Evolutionary conservation across 2,329 filamentous ascomycete genomes (phyloP), one percentile per base, ranked within the genome.

Genomic region (Hypoxylon sp.): DNA sequence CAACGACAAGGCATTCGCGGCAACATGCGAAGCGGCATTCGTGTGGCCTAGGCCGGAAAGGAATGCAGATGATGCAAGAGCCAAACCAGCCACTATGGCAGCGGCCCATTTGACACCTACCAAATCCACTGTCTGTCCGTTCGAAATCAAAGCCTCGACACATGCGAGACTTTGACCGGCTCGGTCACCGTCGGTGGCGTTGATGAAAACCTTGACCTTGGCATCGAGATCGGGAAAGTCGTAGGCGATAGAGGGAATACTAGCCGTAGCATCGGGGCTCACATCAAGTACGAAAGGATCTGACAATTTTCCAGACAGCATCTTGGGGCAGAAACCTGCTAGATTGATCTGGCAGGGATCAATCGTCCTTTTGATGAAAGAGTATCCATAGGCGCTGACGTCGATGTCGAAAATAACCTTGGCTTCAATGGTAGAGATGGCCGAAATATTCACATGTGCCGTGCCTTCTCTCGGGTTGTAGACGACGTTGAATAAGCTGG

Each of bases 1-100:
- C 29, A 98, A 88, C n/a, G 94, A 96, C 68, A 97, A 86, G 2
- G 95, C 93, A 76, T 97, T 97, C 59, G 94, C 91, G 58, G 95
- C 95, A 69, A 98, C 92, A 79, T 98, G 95, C 53, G 95, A 94
- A 48, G 95, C 94, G 4, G 95, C 95, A 78, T 97, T 97, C 52
- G 93, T 93, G 79, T 97, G 94, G 9, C 95, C 95, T 3, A 97
- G 83, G 30, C 94, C 94, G 27, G 94, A 97, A 29, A 95, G 92
- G 69, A 97, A 87, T 67, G 93, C 95, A 45, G 95, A 97, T 7
- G 93, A 91, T 51, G 93, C 84, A 48, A 97, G 84, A 71, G 92
- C 93, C 47, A 97, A 81, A 65, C 93, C 93, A 69, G 93, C 93
- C 73, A 97, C 94, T 71, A 96, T 85, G 62, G 95, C 95, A 25